phyloP scores from a whole-genome alignment of 2,329 filamentous ascomycete species.

The Fusarium tricinctum region DNA sequence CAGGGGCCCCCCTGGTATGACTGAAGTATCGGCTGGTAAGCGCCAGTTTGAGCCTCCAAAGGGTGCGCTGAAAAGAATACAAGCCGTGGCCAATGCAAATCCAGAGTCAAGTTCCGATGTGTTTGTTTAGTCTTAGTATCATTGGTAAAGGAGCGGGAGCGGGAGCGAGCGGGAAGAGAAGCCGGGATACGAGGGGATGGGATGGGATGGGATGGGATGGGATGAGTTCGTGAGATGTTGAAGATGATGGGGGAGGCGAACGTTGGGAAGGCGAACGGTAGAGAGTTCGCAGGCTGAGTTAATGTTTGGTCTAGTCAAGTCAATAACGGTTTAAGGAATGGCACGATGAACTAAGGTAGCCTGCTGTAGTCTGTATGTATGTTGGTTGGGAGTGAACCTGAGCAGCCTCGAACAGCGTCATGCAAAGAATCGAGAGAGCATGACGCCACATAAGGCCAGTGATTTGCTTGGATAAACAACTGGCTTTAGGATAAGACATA shows the following conservation, averaged over 20 bases:
- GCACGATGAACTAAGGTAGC: constrained; percentile 3
- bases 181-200: not conserved
- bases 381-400: constrained; percentile 16
- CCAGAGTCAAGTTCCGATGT: not conserved
- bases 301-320: not conserved
- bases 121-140: constrained; percentile 4
- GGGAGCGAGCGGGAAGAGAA: constrained; percentile 24
- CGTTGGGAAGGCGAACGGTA: constrained; percentile 40
- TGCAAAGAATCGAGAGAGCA: constrained; percentile 39
- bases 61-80: constrained; percentile 24
- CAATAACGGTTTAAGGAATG: constrained; percentile 5
- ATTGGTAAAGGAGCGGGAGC: constrained; percentile 30
- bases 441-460: constrained; percentile 36
- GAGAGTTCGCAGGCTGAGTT: constrained; percentile 13
- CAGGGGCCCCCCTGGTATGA: constrained; percentile 35
- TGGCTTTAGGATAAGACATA: too few relatives aligned
- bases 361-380: not conserved
- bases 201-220: constrained; percentile 20
- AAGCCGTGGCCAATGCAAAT: constrained; percentile 21
- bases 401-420: constrained; percentile 40
- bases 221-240: constrained; percentile 22
- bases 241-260: constrained; percentile 30
- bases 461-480: not conserved
- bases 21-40: constrained; percentile 41
- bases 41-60: constrained; percentile 45